phyloP scores from a whole-genome alignment of 2,329 filamentous ascomycete genomes.

The Coniochaeta pulveracea region DNA sequence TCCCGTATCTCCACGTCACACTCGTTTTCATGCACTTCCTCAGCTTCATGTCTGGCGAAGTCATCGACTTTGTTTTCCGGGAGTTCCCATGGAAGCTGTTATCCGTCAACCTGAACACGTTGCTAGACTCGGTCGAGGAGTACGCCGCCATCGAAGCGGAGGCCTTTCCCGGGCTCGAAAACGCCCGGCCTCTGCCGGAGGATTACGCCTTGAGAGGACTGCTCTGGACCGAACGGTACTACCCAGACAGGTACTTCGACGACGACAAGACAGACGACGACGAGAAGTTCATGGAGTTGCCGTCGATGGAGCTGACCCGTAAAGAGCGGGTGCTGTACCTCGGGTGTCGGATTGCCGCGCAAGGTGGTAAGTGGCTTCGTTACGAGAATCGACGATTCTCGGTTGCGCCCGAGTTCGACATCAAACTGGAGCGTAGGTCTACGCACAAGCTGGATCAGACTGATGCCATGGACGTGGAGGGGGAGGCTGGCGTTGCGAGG shows the following conservation, averaged over 20 bases:
- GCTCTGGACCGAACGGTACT: conserved; percentile 47
- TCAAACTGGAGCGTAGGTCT: conserved; percentile 20
- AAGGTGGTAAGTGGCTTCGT: conserved; percentile 27
- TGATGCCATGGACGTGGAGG: too few species aligned
- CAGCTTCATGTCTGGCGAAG: conserved; percentile 24
- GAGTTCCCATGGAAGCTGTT: conserved; percentile 26
- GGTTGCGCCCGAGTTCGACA: conserved; percentile 24
- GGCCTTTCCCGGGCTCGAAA: conserved; percentile 33
- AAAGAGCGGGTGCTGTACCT: conserved; percentile 49
- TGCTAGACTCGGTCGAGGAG: conserved; percentile 12
- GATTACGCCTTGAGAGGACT: conserved; percentile 58
- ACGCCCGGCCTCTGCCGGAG: conserved; percentile 49
- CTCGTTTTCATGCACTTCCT: conserved; percentile 46
- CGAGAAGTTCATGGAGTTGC: conserved; percentile 50
- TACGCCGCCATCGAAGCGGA: conserved; percentile 25
- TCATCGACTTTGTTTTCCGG: conserved; percentile 30
- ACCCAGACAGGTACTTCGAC: conserved; percentile 48
- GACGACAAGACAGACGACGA: conserved; percentile 52
- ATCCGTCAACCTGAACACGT: conserved; percentile 25
- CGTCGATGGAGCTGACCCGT: conserved; percentile 45
- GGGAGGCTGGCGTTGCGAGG: too few species aligned
- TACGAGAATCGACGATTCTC: conserved; percentile 33
- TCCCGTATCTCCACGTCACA: conserved; percentile 51
- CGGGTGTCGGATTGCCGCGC: conserved; percentile 32
- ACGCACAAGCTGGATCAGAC: too few species aligned